Evolutionary conservation across 257 asterid species (phyloP).

Genomic region (Solanum gracilifrons): DNA sequence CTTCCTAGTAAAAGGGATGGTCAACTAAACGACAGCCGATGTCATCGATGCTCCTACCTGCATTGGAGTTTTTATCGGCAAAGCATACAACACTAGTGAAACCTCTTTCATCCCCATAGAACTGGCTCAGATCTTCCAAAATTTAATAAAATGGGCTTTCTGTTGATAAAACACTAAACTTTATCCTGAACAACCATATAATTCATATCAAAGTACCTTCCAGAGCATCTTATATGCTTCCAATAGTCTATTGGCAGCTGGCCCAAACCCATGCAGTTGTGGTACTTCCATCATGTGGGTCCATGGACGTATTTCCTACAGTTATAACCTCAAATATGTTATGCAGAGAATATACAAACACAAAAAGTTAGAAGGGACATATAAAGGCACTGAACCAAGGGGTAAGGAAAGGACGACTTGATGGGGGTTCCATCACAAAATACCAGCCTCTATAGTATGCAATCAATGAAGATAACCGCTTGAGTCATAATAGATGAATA

Average conservation of each 20-base stretch:
- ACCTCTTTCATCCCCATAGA: neutral
- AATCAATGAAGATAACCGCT: neutral
- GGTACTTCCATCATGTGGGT: conserved; percentile 99
- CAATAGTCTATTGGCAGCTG: conserved; percentile 87
- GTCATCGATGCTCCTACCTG: neutral
- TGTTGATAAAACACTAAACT: neutral
- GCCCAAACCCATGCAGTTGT: conserved; percentile 98
- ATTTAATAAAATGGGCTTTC: neutral
- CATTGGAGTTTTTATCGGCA: neutral
- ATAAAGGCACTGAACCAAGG: neutral
- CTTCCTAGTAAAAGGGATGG: neutral
- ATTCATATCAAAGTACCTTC: conserved; percentile 48
- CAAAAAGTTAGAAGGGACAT: neutral
- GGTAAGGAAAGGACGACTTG: neutral
- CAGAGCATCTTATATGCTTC: conserved; percentile 97
- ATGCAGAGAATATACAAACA: neutral
- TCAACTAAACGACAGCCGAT: neutral
- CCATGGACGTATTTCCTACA: conserved; percentile 98
- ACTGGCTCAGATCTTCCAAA: neutral
- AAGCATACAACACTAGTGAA: neutral
- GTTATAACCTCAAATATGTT: neutral
- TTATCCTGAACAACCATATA: neutral
- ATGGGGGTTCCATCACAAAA: neutral
- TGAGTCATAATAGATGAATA: neutral
- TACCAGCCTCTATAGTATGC: neutral